A percentile compares a stretch with the other conserved stretches of the same genome.
Evolutionary conservation across 192 early-diverging fungal species (phyloP).

Genomic region (Cladochytrium replicatum): DNA sequence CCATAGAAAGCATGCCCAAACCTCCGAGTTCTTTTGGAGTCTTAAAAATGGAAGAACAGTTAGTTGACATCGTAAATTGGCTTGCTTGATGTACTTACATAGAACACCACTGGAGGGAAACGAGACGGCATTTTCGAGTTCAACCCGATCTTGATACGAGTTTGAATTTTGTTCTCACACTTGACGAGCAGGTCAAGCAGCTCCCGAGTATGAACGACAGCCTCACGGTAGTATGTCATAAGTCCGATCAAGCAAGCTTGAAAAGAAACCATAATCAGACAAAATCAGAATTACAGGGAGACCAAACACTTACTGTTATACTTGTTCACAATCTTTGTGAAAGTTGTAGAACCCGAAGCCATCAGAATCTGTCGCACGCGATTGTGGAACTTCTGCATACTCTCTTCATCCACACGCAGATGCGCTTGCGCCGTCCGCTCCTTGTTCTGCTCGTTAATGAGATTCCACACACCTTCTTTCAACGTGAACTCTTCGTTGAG

Average conservation of each 20-base stretch:
- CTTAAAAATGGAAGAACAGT: too few species aligned
- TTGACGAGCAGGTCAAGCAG: constrained; percentile 94
- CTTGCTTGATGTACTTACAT: constrained; percentile 16
- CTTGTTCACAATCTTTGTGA: constrained; percentile 98
- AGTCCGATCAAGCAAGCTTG: constrained; percentile 69
- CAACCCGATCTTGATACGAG: constrained; percentile 97
- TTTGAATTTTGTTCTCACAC: constrained; percentile 98
- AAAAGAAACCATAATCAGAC: not conserved
- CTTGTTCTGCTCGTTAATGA: constrained; percentile 94
- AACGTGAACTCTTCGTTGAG: constrained; percentile 81
- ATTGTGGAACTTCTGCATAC: constrained; percentile 87
- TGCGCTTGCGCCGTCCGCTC: constrained; percentile 96
- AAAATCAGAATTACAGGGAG: constrained; percentile 36
- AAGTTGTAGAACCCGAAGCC: constrained; percentile 94
- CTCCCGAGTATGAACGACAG: constrained; percentile 94
- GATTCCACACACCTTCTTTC: constrained; percentile 83
- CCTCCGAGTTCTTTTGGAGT: constrained; percentile 92
- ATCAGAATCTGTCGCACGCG: constrained; percentile 95
- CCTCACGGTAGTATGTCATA: constrained; percentile 98
- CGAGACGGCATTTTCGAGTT: constrained; percentile 98
- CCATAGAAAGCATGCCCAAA: constrained; percentile 98
- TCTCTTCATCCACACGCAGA: constrained; percentile 89
- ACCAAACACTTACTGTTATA: too few species aligned
- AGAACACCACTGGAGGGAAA: constrained; percentile 92
- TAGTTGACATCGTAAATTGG: too few species aligned